These are phyloP conservation scores for Colletotrichum trifolii DNA, from an alignment of 2,329 filamentous ascomycete species.

Conservation along the genomic window DNA sequence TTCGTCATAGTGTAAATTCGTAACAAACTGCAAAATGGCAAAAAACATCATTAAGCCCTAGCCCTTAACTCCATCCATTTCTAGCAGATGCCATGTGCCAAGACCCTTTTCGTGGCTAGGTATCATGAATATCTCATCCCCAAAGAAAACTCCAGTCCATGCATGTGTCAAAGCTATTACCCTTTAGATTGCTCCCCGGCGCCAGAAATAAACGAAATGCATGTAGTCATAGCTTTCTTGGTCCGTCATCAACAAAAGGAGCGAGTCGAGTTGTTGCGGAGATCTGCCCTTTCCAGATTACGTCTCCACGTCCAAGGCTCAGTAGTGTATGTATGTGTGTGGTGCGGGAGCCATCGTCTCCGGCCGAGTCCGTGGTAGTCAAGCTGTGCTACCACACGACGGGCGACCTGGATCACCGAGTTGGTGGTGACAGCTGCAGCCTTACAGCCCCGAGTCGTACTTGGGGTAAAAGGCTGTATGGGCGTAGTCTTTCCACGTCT, in stretches of 20 bases:
- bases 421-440: constrained; percentile 26
- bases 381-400: neutral
- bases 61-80: too few species aligned
- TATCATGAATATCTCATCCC: too few species aligned
- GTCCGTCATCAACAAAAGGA: neutral
- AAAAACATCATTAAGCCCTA: too few species aligned
- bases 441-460: constrained; percentile 38
- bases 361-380: neutral
- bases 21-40: too few species aligned
- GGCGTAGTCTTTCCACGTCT: constrained; percentile 38
- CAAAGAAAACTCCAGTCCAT: constrained; percentile 13
- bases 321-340: neutral
- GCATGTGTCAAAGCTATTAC: constrained; percentile 9
- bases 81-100: too few species aligned
- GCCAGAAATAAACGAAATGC: neutral
- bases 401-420: neutral
- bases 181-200: constrained; percentile 1
- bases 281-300: neutral
- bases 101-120: too few species aligned
- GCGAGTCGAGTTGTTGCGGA: constrained; percentile 2
- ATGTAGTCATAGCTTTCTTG: neutral
- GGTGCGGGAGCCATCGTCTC: neutral
- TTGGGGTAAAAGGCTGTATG: constrained; percentile 30
- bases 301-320: neutral
- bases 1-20: too few species aligned